These are phyloP conservation scores for Lasiodiplodia citricola DNA, from an alignment of 2,329 filamentous ascomycete species.

Conservation along the genomic window DNA sequence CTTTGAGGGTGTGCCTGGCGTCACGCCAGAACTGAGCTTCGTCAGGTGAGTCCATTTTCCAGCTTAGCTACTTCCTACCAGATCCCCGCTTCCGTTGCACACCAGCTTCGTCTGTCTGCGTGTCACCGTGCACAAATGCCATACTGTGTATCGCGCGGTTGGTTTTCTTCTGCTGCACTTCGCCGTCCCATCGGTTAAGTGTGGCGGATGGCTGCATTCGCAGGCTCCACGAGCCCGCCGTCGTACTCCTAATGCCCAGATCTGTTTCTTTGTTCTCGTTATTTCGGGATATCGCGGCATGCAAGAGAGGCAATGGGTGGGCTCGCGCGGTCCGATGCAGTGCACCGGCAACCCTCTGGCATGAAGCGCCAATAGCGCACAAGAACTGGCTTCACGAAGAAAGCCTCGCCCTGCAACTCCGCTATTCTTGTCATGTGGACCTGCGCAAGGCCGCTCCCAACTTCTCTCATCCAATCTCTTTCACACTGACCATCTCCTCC, in stretches of 20 bases:
- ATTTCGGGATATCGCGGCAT: neutral
- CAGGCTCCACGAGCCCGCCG: neutral
- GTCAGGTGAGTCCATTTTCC: slow-evolving; percentile 48
- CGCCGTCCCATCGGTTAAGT: neutral
- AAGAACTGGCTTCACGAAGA: neutral
- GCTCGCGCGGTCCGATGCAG: neutral
- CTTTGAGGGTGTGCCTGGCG: slow-evolving; percentile 49
- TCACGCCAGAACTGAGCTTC: slow-evolving; percentile 55
- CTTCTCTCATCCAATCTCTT: neutral
- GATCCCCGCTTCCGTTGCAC: slow-evolving; percentile 8
- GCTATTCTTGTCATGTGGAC: neutral
- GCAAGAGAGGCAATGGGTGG: neutral
- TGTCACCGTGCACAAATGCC: neutral
- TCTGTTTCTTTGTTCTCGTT: neutral
- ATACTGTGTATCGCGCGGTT: neutral
- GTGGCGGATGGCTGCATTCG: neutral
- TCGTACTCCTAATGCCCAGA: neutral
- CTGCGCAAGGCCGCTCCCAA: neutral
- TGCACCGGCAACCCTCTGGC: neutral
- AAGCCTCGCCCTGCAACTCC: neutral
- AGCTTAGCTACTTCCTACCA: slow-evolving; percentile 17
- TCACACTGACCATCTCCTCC: neutral
- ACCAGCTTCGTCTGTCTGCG: slow-evolving; percentile 12
- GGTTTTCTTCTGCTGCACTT: neutral
- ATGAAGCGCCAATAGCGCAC: neutral